phyloP scores from a whole-genome alignment of 768 basidiomycete genomes.

The Baorangia bicolor region DNA sequence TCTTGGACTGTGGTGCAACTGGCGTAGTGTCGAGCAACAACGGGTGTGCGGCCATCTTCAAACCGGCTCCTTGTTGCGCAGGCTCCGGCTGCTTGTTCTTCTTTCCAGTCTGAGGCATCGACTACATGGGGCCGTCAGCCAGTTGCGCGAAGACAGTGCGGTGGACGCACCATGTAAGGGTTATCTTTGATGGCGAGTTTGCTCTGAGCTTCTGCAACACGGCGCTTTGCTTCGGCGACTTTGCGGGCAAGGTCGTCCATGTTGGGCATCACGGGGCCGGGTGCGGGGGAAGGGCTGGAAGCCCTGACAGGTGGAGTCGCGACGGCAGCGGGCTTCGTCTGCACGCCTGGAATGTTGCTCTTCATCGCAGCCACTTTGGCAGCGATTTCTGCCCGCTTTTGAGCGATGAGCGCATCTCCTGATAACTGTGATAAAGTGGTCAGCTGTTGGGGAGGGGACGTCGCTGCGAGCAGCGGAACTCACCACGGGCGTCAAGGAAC shows the following conservation, averaged over 20 bases:
- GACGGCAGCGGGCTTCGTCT: slow-evolving; percentile 28
- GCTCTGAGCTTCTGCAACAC: slow-evolving; percentile 80
- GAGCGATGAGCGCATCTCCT: slow-evolving; percentile 69
- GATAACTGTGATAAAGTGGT: slow-evolving; percentile 37
- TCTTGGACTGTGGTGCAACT: slow-evolving; percentile 65
- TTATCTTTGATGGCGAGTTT: slow-evolving; percentile 76
- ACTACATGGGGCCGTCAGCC: slow-evolving; percentile 34
- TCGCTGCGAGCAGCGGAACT: slow-evolving; percentile 24
- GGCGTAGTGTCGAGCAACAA: slow-evolving; percentile 66
- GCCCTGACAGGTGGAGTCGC: slow-evolving; percentile 21
- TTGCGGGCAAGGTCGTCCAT: slow-evolving; percentile 65
- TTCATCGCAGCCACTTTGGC: slow-evolving; percentile 83
- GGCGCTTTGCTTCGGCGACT: slow-evolving; percentile 83
- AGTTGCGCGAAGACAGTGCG: neutral
- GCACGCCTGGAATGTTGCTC: slow-evolving; percentile 35
- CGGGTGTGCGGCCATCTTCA: slow-evolving; percentile 91
- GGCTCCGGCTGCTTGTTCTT: slow-evolving; percentile 57
- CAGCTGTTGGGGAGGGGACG: neutral
- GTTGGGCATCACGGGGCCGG: slow-evolving; percentile 42
- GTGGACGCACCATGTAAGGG: slow-evolving; percentile 76
- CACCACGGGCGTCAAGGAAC: slow-evolving; percentile 42
- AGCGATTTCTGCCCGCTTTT: slow-evolving; percentile 80
- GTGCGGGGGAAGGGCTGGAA: slow-evolving; percentile 37
- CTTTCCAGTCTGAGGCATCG: slow-evolving; percentile 53
- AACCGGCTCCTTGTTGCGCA: slow-evolving; percentile 74